Evolutionary conservation across 2,329 filamentous ascomycete species (phyloP).

Genomic region (Pyrenophora teres): DNA sequence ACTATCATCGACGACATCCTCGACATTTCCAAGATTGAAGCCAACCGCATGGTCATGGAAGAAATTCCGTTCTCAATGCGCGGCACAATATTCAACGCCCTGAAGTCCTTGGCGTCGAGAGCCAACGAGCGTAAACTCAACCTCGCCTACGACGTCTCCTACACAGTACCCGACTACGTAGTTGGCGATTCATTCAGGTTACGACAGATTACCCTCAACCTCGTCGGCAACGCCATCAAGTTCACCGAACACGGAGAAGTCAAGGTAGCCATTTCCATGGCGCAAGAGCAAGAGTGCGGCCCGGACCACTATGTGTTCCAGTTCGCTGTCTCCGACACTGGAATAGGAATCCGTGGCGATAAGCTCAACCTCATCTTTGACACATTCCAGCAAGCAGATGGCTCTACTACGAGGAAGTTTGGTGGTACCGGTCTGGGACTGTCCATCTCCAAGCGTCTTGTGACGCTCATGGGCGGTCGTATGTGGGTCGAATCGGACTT

Average conservation of each 20-base stretch:
- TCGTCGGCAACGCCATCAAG: constrained; percentile 98
- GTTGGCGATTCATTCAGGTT: constrained; percentile 96
- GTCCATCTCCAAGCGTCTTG: constrained; percentile 92
- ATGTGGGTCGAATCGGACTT: constrained; percentile 95
- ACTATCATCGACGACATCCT: constrained; percentile 90
- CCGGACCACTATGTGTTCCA: constrained; percentile 88
- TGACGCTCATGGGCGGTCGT: constrained; percentile 94
- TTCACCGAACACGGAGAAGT: constrained; percentile 98
- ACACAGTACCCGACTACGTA: constrained; percentile 90
- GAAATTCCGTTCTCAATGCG: constrained; percentile 95
- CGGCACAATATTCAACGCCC: constrained; percentile 92
- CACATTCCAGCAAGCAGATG: constrained; percentile 97
- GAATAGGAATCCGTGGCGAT: constrained; percentile 93
- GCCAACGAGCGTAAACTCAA: constrained; percentile 95
- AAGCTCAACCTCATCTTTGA: constrained; percentile 98
- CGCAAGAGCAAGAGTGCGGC: constrained; percentile 67
- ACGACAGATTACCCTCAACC: constrained; percentile 93
- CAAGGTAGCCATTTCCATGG: constrained; percentile 83
- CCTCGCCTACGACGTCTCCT: constrained; percentile 91
- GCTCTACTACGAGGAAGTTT: constrained; percentile 94
- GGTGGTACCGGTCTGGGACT: constrained; percentile 91
- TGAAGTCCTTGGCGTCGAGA: constrained; percentile 96
- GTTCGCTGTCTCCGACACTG: constrained; percentile 93
- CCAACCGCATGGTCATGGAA: constrained; percentile 97
- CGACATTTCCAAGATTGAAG: constrained; percentile 80